Conservation (phyloP, 305 asterid genomes). For the Fraxinus latifolia region DNA sequence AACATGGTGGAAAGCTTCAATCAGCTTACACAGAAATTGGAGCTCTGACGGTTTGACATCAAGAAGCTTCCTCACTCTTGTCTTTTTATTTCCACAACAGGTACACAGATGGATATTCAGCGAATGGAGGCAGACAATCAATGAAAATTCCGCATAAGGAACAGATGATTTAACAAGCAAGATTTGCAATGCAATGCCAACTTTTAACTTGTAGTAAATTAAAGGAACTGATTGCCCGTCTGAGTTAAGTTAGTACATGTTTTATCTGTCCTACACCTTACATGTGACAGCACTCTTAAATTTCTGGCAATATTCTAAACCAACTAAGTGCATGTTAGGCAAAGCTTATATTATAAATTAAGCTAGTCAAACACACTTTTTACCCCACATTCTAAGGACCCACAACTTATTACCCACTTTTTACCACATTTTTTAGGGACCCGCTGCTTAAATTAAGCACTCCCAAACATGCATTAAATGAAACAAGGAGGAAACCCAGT, state of each 20-base stretch:
- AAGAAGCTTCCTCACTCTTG: conserved; percentile 29
- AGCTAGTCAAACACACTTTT: neutral
- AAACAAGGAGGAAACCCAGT: neutral
- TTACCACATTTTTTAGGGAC: neutral
- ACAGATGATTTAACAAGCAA: conserved; percentile 3
- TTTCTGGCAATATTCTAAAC: neutral
- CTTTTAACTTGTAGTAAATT: neutral
- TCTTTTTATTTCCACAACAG: conserved; percentile 23
- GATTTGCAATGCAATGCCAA: neutral
- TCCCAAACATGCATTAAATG: neutral
- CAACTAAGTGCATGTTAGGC: neutral
- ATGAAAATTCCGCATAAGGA: conserved; percentile 4
- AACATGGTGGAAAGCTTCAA: neutral
- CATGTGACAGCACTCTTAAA: neutral
- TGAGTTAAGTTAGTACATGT: neutral
- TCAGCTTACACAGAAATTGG: conserved; percentile 34
- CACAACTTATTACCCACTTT: neutral
- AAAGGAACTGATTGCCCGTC: neutral
- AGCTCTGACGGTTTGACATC: conserved; percentile 35
- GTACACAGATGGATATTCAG: conserved; percentile 17
- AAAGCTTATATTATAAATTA: neutral
- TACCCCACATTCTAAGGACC: neutral
- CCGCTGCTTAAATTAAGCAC: neutral
- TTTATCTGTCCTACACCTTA: neutral
- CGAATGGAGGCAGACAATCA: conserved; percentile 12